These are phyloP conservation scores for Rosa rugosa DNA, from an alignment of 306 rosid genomes.

Conservation along the genomic window DNA sequence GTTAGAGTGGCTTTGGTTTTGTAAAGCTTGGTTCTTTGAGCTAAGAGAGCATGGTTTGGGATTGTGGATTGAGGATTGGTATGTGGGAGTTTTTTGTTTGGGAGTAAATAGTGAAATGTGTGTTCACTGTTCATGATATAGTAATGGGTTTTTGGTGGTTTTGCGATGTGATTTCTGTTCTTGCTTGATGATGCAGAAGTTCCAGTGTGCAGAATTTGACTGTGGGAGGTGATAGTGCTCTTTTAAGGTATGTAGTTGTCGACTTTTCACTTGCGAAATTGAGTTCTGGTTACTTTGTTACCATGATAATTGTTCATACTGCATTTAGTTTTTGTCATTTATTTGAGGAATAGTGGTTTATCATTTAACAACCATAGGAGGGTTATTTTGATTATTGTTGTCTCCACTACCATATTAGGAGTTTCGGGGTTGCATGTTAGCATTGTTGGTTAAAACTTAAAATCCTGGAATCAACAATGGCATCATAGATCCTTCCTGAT, in stretches of 20 bases:
- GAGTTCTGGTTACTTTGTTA: conserved; percentile 10
- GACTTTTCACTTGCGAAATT: conserved; percentile 10
- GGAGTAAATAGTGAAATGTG: conserved; percentile 5
- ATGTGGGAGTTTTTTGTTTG: not conserved
- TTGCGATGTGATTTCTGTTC: conserved; percentile 16
- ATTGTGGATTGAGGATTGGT: not conserved
- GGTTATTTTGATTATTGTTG: not conserved
- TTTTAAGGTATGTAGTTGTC: conserved; percentile 55
- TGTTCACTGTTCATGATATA: not conserved
- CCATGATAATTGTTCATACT: not conserved
- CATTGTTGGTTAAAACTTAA: conserved; percentile 3
- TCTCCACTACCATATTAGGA: not conserved
- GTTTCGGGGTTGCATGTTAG: conserved; percentile 6
- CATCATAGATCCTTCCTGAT: not conserved
- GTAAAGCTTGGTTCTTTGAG: not conserved
- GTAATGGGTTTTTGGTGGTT: conserved; percentile 2
- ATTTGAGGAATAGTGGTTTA: conserved; percentile 2
- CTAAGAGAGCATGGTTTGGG: not conserved
- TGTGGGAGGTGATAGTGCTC: conserved; percentile 34
- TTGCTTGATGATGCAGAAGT: conserved; percentile 41
- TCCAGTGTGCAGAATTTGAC: conserved; percentile 35
- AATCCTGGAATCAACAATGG: conserved; percentile 2
- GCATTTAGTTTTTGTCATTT: not conserved
- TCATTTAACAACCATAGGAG: not conserved
- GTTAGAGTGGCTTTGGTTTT: not conserved